Evolutionary conservation across 2,329 filamentous ascomycete species (phyloP), one percentile per base, ranked within the genome.

Genomic region (Chaetomium sp.): DNA sequence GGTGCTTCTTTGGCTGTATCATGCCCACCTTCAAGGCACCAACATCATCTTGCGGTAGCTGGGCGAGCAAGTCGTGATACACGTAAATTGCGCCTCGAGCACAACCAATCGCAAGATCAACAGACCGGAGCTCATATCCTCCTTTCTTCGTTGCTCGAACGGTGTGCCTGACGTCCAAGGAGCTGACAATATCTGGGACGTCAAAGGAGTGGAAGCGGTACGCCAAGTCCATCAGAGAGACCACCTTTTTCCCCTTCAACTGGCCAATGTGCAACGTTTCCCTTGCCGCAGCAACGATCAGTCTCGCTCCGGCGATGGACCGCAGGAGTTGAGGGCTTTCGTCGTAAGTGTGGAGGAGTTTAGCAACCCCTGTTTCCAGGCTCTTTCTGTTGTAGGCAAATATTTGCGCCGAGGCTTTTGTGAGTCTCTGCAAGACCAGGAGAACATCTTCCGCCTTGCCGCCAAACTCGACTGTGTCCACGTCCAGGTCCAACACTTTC

Each of bases 91-190:
- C 80, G 61, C 94, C 94, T 50, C 84, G 81, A 5, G 82, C 80
- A 60, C 89, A 85, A 52, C 94, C 94, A 53, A 95, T 73, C 4
- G 85, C 86, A 33, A 99, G 70, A 65, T 95, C 87, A 62, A 57
- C 45, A 37, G 65, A 58, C 59, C 64, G 58, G 63, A 68, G 63
- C 45, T 63, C 62, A 65, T 60, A 58, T 55, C 42, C 56, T 6
- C 64, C 59, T 52, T 67, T 64, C 49, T 65, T 67, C 38, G 63
- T 66, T 9, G 60, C 67, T 65, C 61, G 67, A 40, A 57, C 67
- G 64, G 60, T 75, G 54, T 72, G 71, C 60, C 81, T 79, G 51
- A 88, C 68, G 65, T 94, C 86, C 45, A 90, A 71, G 57, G 82
- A 84, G 34, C 81, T 84, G 51, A 91, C 80, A 43, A 81, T 77